Base-by-base conservation (phyloP, 1,284 basidiomycete genomes). In the Cystobasidium pallidum region DNA sequence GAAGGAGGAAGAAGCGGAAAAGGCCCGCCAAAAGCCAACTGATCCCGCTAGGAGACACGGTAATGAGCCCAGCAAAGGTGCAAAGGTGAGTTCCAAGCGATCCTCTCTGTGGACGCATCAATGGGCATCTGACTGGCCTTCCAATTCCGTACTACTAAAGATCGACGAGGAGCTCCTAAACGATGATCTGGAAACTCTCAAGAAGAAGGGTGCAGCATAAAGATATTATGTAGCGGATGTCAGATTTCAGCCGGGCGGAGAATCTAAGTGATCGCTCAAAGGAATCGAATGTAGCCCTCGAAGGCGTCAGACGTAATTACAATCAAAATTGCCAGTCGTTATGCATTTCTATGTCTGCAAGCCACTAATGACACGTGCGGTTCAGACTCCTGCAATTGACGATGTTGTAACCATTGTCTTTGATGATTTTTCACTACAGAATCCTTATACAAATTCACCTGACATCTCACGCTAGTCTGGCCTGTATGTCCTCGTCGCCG, bases 401-500 rank as follows among this genome's bases (percentile, higher is more conserved):
- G n/a, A n/a, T n/a, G 36, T 6, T 39, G 36, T 13, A 6, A 39
- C 6, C 36, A 39, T 39, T 7, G 6, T 39, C 7, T 6, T 39
- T 39, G 6, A 13, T 13, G 36, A 39, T 6, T 39, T 39, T 39
- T 45, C 43, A 17, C n/a, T 45, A 19, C 43, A 15, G 21, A 24
- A 11, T 2, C n/a, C 24, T 26, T 24, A 26, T n/a, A 3, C 4
- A 8, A 24, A n/a, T 7, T 26, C 4, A 15, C 49, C 21, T 4
- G 6, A 24, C n/a, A 24, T 51, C 39, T 61, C 58, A 73, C 49
- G 67, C 75, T 58, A 77, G 51, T 68, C 57, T 74, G 11, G 70
- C 58, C 52, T 67, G 71, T 3, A 80, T 74, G 0, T 49, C 70
- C 21, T 78, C 77, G 57, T 81, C 78, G 11, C 66, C 61, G 2